phyloP scores from a whole-genome alignment of 2,329 filamentous ascomycete species.

The Simplicillium aogashimaense region DNA sequence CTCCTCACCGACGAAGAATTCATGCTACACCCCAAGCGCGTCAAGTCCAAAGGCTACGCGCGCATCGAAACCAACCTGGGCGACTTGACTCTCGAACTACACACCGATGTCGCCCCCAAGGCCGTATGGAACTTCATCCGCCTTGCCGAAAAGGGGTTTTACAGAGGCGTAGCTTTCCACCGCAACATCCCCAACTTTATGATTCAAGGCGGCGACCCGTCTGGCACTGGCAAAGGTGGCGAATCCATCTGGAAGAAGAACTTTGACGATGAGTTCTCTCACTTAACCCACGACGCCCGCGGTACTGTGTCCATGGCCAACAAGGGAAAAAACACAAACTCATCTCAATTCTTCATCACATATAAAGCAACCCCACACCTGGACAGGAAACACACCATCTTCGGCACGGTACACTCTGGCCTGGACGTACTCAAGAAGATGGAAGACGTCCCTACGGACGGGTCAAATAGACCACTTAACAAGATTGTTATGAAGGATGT shows the following conservation, averaged over 20 bases:
- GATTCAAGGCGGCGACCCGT: conserved; percentile 94
- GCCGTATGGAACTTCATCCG: conserved; percentile 97
- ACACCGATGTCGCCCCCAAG: conserved; percentile 82
- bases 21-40: conserved; percentile 81
- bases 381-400: conserved; percentile 95
- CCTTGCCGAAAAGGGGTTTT: conserved; percentile 82
- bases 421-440: conserved; percentile 62
- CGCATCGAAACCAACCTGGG: conserved; percentile 81
- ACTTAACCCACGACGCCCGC: conserved; percentile 69
- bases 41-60: conserved; percentile 86
- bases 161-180: conserved; percentile 76
- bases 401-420: conserved; percentile 75
- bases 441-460: conserved; percentile 67
- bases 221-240: conserved; percentile 85
- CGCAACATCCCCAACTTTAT: conserved; percentile 94
- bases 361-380: conserved; percentile 80
- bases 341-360: conserved; percentile 87
- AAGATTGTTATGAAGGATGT: conserved; percentile 77
- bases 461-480: conserved; percentile 63
- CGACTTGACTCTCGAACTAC: conserved; percentile 77
- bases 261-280: conserved; percentile 87
- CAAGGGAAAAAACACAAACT: conserved; percentile 97
- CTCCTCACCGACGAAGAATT: conserved; percentile 90
- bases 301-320: conserved; percentile 89
- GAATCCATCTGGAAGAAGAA: conserved; percentile 87